These are phyloP conservation scores for Brachypodium distachyon DNA, from an alignment of 202 grass and related monocot genomes.

Conservation along the genomic window DNA sequence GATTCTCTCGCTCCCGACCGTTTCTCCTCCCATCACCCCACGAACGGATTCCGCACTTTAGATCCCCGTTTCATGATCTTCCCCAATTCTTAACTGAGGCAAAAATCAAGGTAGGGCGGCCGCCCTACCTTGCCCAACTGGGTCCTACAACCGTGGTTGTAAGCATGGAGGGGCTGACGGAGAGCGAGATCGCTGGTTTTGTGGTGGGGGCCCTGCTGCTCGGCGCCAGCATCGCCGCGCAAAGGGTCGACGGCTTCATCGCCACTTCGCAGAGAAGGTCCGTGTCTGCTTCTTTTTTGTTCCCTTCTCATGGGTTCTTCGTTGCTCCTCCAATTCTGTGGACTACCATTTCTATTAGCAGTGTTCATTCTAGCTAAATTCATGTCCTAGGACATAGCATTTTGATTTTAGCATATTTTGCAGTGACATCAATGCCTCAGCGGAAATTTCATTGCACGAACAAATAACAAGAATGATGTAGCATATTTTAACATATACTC, in stretches of 20 bases:
- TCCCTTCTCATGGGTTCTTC: neutral
- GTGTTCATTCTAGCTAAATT: too few relatives aligned
- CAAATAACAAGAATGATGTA: neutral
- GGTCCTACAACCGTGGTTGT: too few relatives aligned
- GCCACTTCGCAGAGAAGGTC: slow-evolving; percentile 72
- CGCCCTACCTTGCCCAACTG: too few relatives aligned
- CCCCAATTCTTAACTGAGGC: too few relatives aligned
- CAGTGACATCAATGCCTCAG: too few relatives aligned
- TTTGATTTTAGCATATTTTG: too few relatives aligned
- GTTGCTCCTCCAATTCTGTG: neutral
- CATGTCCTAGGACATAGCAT: too few relatives aligned
- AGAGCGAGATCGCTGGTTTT: slow-evolving; percentile 78
- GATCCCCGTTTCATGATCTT: too few relatives aligned
- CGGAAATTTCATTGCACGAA: neutral
- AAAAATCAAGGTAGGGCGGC: too few relatives aligned
- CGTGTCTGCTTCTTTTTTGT: neutral
- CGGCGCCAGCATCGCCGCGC: slow-evolving; percentile 58
- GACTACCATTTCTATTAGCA: neutral
- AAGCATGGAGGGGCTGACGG: slow-evolving; percentile 65
- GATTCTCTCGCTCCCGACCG: too few relatives aligned
- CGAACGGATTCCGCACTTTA: too few relatives aligned
- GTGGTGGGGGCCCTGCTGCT: slow-evolving; percentile 60
- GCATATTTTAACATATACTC: neutral
- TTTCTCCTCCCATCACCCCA: too few relatives aligned
- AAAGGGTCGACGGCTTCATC: slow-evolving; percentile 75